These are phyloP conservation scores for Scenedesmus sp. DNA, from an alignment of 163 green algal species.

Conservation along the genomic window DNA sequence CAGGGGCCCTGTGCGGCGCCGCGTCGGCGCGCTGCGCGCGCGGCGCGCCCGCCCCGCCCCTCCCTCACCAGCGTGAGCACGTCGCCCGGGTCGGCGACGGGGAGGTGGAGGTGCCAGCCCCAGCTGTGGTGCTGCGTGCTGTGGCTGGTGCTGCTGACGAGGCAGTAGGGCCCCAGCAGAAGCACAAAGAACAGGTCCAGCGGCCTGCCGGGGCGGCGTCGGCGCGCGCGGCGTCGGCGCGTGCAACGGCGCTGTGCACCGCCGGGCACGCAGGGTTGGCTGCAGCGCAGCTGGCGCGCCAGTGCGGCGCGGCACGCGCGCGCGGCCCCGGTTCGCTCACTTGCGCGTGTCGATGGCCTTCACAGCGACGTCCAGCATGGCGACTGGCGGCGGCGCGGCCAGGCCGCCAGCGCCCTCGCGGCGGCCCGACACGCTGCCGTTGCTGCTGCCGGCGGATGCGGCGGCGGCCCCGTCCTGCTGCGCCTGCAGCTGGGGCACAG, in stretches of 20 bases:
- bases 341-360: constrained; percentile 37
- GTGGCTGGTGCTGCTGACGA: constrained; percentile 46
- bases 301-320: background rate
- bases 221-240: background rate
- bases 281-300: background rate
- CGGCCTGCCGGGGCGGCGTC: constrained; percentile 8
- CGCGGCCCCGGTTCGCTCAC: background rate
- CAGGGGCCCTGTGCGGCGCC: too few relatives aligned
- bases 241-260: background rate
- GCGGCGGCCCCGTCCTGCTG: background rate
- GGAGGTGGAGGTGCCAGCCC: constrained; percentile 54
- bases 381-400: background rate
- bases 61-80: constrained; percentile 50
- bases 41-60: too few relatives aligned
- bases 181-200: constrained; percentile 54
- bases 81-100: constrained; percentile 45
- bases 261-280: background rate
- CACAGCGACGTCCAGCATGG: constrained; percentile 17
- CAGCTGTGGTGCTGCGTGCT: constrained; percentile 41
- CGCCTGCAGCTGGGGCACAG: background rate
- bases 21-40: too few relatives aligned
- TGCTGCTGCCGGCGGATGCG: background rate
- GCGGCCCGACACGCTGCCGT: too few relatives aligned
- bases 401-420: too few relatives aligned
- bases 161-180: constrained; percentile 59